Conservation (phyloP, 2,329 filamentous ascomycete species). For the Tolypocladium amazonense region DNA sequence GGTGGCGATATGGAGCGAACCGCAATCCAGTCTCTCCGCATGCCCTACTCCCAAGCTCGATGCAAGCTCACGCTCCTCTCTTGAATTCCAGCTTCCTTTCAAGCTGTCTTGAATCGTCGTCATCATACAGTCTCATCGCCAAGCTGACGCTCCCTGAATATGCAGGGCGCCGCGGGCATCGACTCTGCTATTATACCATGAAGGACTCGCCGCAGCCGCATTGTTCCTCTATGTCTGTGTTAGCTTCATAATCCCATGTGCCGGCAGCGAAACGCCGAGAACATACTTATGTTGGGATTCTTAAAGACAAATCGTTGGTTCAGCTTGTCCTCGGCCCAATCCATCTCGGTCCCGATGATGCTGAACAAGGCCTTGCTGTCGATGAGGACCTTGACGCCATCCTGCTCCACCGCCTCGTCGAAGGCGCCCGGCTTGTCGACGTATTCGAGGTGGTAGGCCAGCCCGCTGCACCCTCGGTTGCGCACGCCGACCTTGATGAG, state of each 20-base stretch:
- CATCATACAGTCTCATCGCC: neutral
- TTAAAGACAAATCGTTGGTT: constrained; percentile 87
- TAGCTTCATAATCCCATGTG: constrained; percentile 15
- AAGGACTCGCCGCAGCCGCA: constrained; percentile 97
- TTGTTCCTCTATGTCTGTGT: constrained; percentile 62
- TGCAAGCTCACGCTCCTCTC: neutral
- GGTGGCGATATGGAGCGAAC: neutral
- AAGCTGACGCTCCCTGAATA: too few relatives aligned
- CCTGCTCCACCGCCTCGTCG: constrained; percentile 89
- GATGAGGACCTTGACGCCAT: constrained; percentile 89
- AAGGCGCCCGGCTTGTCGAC: constrained; percentile 83
- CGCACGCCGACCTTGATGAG: constrained; percentile 90
- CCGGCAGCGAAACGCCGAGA: neutral
- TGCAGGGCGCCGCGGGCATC: neutral
- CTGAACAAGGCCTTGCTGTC: constrained; percentile 97
- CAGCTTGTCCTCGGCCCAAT: constrained; percentile 94
- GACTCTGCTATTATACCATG: constrained; percentile 48
- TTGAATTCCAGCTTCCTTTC: neutral
- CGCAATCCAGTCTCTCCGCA: neutral
- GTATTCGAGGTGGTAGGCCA: constrained; percentile 90
- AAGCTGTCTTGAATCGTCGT: neutral
- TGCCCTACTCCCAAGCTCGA: neutral
- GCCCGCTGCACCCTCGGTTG: constrained; percentile 86
- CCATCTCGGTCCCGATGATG: constrained; percentile 98
- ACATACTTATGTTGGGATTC: constrained; percentile 97